Conservation (phyloP, 805 yeast genomes). For the Metschnikowia vanudenii region DNA sequence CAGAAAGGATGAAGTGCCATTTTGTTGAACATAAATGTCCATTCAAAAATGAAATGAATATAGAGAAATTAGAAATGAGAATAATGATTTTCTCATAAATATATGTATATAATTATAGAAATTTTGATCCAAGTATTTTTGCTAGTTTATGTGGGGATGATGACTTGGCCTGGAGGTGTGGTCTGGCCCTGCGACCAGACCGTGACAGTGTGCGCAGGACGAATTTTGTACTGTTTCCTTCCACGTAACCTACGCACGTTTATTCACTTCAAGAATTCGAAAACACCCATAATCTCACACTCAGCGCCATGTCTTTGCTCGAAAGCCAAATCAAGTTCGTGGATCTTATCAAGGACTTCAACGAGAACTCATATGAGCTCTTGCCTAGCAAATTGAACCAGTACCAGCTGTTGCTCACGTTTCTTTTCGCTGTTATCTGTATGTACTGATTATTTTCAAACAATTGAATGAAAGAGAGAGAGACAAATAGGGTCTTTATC, state of each 20-base stretch:
- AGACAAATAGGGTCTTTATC: too few relatives aligned
- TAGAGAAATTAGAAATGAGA: too few relatives aligned
- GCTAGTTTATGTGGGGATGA: too few relatives aligned
- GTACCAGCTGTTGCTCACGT: conserved; percentile 16
- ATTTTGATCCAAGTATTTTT: too few relatives aligned
- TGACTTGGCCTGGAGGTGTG: too few relatives aligned
- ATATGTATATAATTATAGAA: too few relatives aligned
- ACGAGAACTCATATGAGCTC: conserved; percentile 12
- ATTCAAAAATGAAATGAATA: too few relatives aligned
- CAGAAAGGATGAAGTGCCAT: too few relatives aligned
- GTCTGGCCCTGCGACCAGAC: too few relatives aligned
- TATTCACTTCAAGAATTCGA: background rate
- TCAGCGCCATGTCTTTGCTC: conserved; percentile 4
- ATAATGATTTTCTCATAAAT: too few relatives aligned
- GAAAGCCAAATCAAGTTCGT: conserved; percentile 10
- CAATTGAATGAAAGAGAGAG: background rate
- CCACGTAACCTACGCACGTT: conserved; percentile 9
- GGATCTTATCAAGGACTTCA: conserved; percentile 13
- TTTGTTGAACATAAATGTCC: too few relatives aligned
- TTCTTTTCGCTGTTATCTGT: conserved; percentile 17
- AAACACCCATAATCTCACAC: background rate
- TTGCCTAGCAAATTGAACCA: conserved; percentile 14
- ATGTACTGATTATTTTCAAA: conserved; percentile 8
- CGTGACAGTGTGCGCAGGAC: too few relatives aligned
- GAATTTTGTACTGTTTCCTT: background rate